These are phyloP conservation scores for Candida tropicalis DNA, from an alignment of 1,139 yeast genomes.

Conservation along the genomic window DNA sequence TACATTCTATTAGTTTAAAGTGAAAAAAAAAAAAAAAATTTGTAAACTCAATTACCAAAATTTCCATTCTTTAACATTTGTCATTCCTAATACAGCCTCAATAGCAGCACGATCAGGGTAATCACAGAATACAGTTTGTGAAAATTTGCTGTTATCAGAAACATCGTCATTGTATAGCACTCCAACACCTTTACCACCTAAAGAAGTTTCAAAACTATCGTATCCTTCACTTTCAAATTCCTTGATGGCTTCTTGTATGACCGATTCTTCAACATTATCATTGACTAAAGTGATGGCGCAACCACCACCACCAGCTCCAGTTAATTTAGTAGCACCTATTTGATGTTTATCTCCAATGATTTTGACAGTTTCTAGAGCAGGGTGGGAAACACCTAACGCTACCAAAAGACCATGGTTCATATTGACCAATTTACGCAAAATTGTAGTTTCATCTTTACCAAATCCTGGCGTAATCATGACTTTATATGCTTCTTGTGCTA, in stretches of 20 bases:
- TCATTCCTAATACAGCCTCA: slow-evolving; percentile 48
- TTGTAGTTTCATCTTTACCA: slow-evolving; percentile 44
- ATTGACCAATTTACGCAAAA: slow-evolving; percentile 67
- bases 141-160: slow-evolving; percentile 13
- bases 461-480: slow-evolving; percentile 56
- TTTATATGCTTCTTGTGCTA: slow-evolving; percentile 70
- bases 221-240: slow-evolving; percentile 54
- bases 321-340: slow-evolving; percentile 87
- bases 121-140: slow-evolving; percentile 33
- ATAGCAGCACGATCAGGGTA: slow-evolving; percentile 48
- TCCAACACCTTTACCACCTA: slow-evolving; percentile 92
- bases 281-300: slow-evolving; percentile 88
- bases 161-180: slow-evolving; percentile 33
- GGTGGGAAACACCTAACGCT: slow-evolving; percentile 91
- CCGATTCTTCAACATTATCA: slow-evolving; percentile 41
- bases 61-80: slow-evolving; percentile 50
- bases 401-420: slow-evolving; percentile 88
- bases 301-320: slow-evolving; percentile 99
- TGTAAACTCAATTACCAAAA: slow-evolving; percentile 50
- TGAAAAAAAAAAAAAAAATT: slow-evolving; percentile 5
- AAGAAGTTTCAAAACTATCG: slow-evolving; percentile 76
- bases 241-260: slow-evolving; percentile 36
- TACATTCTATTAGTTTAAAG: neutral
- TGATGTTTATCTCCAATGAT: slow-evolving; percentile 58
- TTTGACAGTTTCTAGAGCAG: slow-evolving; percentile 75